Percentiles rank a stretch among this genome's conserved stretches.
Conservation (phyloP, 306 rosid species). For the Malus sieversii region DNA sequence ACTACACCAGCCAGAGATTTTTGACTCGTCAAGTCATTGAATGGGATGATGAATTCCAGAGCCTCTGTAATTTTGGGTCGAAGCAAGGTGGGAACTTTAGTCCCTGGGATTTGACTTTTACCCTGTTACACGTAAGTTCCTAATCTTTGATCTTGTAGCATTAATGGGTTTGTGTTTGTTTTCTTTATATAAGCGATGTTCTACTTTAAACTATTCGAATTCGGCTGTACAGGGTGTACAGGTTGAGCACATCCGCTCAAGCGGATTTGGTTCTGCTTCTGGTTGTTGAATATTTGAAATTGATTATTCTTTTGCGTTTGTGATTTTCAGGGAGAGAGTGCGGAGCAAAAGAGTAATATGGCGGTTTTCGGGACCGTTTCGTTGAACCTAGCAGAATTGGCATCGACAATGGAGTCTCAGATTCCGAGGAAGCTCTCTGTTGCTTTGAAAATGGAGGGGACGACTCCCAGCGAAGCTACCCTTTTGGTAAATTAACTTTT, state of each 20-base stretch:
- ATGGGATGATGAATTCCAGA: conserved; percentile 38
- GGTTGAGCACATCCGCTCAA: too few relatives aligned
- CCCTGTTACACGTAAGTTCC: conserved; percentile 45
- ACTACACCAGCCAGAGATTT: conserved; percentile 12
- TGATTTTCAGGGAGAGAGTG: conserved; percentile 24
- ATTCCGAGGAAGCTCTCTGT: conserved; percentile 44
- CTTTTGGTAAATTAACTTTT: conserved; percentile 34
- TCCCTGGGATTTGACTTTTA: conserved; percentile 33
- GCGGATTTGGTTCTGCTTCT: neutral
- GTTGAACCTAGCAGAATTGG: conserved; percentile 34
- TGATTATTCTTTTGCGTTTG: neutral
- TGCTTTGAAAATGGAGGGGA: conserved; percentile 36
- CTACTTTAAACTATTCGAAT: neutral
- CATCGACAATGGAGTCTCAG: conserved; percentile 20
- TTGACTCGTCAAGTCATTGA: conserved; percentile 3
- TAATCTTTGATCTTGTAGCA: neutral
- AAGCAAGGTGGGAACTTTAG: conserved; percentile 9
- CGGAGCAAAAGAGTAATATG: conserved; percentile 19
- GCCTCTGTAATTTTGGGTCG: conserved; percentile 14
- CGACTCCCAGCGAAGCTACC: conserved; percentile 32
- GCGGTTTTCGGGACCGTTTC: conserved; percentile 43
- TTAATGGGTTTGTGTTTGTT: neutral
- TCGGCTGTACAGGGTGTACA: neutral
- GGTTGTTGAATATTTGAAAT: neutral
- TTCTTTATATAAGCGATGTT: neutral